Percentiles rank a stretch among this genome's conserved stretches.
These are phyloP conservation scores for Albugo candida DNA, from an alignment of 352 stramenopile genomes.

Conservation along the genomic window DNA sequence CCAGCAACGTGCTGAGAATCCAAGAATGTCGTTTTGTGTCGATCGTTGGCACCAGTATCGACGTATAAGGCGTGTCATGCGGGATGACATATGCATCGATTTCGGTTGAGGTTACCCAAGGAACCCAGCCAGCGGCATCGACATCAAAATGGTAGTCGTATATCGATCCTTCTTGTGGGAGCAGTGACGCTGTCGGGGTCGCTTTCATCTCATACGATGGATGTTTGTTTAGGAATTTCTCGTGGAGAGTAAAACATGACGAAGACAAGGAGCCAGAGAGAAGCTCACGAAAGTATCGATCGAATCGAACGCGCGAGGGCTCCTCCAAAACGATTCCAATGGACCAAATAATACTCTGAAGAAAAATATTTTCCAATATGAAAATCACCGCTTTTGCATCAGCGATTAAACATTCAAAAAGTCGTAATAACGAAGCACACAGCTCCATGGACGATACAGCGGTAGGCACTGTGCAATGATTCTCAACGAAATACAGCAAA, in stretches of 20 bases:
- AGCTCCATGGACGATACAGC: constrained; percentile 83
- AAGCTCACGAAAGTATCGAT: constrained; percentile 66
- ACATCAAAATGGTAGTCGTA: constrained; percentile 85
- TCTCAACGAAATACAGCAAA: constrained; percentile 85
- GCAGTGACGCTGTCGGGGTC: constrained; percentile 14
- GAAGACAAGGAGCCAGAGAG: constrained; percentile 25
- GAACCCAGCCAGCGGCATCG: constrained; percentile 63
- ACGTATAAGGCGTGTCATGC: constrained; percentile 57
- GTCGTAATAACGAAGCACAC: constrained; percentile 53
- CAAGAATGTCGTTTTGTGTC: constrained; percentile 85
- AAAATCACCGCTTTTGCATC: constrained; percentile 33
- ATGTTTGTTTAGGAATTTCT: constrained; percentile 77
- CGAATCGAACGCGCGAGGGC: constrained; percentile 63
- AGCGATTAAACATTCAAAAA: constrained; percentile 68
- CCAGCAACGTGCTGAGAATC: constrained; percentile 78
- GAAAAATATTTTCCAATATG: constrained; percentile 60
- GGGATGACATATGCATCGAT: constrained; percentile 33
- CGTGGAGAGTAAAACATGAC: constrained; percentile 16
- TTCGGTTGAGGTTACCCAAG: constrained; percentile 36
- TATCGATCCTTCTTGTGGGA: constrained; percentile 52
- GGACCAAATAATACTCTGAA: constrained; percentile 80
- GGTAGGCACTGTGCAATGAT: constrained; percentile 65
- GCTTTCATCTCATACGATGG: constrained; percentile 34
- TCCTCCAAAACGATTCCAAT: constrained; percentile 83
- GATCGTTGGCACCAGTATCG: constrained; percentile 84